Evolutionary conservation across 306 rosid species (phyloP).

Genomic region (Abrus pulchellus): DNA sequence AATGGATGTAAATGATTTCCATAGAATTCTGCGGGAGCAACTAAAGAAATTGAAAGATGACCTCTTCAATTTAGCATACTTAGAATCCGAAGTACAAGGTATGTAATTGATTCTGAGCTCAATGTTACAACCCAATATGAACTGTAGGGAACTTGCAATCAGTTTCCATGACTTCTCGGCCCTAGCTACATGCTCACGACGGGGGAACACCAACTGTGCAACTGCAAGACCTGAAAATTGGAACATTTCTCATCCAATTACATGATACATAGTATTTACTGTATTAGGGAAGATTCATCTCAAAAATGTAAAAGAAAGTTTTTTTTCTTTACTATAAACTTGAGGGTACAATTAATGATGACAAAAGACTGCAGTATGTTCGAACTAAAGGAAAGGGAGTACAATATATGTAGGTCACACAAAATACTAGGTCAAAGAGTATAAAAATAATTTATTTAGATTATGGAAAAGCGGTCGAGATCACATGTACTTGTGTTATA

Average conservation of each 20-base stretch:
- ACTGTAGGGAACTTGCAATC: conserved; percentile 78
- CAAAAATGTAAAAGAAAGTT: not conserved
- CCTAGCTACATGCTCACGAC: conserved; percentile 57
- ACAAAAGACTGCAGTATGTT: not conserved
- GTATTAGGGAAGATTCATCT: not conserved
- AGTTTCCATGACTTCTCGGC: conserved; percentile 90
- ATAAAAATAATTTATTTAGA: not conserved
- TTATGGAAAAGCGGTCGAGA: not conserved
- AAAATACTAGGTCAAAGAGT: not conserved
- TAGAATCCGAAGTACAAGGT: conserved; percentile 58
- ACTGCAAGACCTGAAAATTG: conserved; percentile 72
- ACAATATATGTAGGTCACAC: conserved; percentile 13
- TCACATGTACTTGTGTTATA: no score
- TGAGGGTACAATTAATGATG: not conserved
- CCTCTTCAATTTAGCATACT: conserved; percentile 58
- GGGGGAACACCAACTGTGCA: conserved; percentile 81
- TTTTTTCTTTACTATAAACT: not conserved
- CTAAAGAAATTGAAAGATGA: conserved; percentile 70
- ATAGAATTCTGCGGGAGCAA: conserved; percentile 69
- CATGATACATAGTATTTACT: not conserved
- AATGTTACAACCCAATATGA: conserved; percentile 72
- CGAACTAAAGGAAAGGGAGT: not conserved
- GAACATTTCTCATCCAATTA: conserved; percentile 18
- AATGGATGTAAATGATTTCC: conserved; percentile 54
- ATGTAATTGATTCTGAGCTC: conserved; percentile 79